Evolutionary conservation across 1,284 basidiomycete genomes (phyloP).

Genomic region (Pseudozyma thailandica): DNA sequence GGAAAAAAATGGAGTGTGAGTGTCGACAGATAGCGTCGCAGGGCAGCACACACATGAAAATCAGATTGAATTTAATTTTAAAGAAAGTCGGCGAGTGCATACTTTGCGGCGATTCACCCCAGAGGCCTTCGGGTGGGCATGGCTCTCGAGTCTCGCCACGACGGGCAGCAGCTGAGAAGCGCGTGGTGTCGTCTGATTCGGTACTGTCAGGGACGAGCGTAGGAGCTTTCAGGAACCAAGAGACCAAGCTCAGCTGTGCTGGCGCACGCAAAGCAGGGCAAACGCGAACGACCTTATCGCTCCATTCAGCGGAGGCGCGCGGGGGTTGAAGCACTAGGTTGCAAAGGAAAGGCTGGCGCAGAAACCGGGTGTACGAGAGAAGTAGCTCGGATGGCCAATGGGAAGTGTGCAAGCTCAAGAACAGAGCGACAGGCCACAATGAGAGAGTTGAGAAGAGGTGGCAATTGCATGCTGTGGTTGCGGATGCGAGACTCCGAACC

Average conservation of each 20-base stretch:
- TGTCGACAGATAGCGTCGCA: not conserved
- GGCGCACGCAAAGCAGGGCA: slow-evolving; percentile 2
- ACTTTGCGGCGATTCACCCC: too few species aligned
- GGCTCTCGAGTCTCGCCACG: not conserved
- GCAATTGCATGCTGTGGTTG: not conserved
- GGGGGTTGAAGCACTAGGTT: not conserved
- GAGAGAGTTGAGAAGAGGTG: slow-evolving; percentile 4
- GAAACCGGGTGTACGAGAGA: slow-evolving; percentile 4
- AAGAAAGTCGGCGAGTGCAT: too few species aligned
- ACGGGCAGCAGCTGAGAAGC: not conserved
- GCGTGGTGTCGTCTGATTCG: slow-evolving; percentile 9
- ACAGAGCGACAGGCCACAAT: slow-evolving; percentile 6
- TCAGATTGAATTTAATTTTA: not conserved
- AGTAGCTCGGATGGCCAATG: slow-evolving; percentile 9
- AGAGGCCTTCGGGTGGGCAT: too few species aligned
- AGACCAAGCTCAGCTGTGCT: not conserved
- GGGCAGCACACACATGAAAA: not conserved
- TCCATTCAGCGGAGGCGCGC: not conserved
- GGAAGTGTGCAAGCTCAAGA: slow-evolving; percentile 3
- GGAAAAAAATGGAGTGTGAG: not conserved
- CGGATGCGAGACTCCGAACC: slow-evolving; percentile 21
- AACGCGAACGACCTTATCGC: slow-evolving; percentile 11
- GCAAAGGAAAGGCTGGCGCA: slow-evolving; percentile 1
- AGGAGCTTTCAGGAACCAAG: slow-evolving; percentile 11
- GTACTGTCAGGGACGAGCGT: slow-evolving; percentile 4